Evolutionary conservation across 2,329 filamentous ascomycete genomes (phyloP).

Genomic region (Neocatenulostroma microsporum): DNA sequence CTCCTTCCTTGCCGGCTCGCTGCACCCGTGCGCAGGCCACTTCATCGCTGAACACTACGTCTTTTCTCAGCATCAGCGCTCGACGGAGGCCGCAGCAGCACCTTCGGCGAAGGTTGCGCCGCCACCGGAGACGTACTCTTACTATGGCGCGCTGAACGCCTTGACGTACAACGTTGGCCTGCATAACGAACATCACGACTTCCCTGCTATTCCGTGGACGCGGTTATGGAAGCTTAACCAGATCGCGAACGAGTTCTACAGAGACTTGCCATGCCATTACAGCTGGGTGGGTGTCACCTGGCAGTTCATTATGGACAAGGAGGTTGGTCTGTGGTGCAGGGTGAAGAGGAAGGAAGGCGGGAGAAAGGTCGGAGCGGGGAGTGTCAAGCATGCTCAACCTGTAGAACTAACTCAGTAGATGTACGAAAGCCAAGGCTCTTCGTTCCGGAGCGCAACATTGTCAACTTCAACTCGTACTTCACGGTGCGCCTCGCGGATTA

Average conservation of each 20-base stretch:
- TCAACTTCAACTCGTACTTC: too few species aligned
- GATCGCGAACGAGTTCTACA: constrained; percentile 87
- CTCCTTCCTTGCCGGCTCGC: constrained; percentile 84
- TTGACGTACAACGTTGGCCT: constrained; percentile 95
- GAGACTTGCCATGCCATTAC: constrained; percentile 72
- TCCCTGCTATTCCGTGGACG: constrained; percentile 94
- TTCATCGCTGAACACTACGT: constrained; percentile 91
- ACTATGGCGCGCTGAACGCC: constrained; percentile 88
- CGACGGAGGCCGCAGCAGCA: constrained; percentile 23
- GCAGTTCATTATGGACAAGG: constrained; percentile 88
- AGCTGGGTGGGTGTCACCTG: constrained; percentile 93
- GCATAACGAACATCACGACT: constrained; percentile 99
- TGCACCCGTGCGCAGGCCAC: constrained; percentile 92
- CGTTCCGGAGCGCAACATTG: not conserved
- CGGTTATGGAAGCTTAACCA: constrained; percentile 66
- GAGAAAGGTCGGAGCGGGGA: constrained; percentile 44
- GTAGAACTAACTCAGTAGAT: not conserved
- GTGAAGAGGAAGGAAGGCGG: constrained; percentile 85
- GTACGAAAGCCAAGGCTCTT: too few species aligned
- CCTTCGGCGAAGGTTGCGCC: constrained; percentile 41
- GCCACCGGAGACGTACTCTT: constrained; percentile 90
- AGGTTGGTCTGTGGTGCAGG: constrained; percentile 81
- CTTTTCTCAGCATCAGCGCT: constrained; percentile 48
- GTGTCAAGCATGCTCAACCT: constrained; percentile 7
- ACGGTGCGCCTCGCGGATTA: too few species aligned